Percentiles rank a stretch among this genome's conserved stretches.
These are phyloP conservation scores for Suillus plorans DNA, from an alignment of 768 basidiomycete species.

Conservation along the genomic window DNA sequence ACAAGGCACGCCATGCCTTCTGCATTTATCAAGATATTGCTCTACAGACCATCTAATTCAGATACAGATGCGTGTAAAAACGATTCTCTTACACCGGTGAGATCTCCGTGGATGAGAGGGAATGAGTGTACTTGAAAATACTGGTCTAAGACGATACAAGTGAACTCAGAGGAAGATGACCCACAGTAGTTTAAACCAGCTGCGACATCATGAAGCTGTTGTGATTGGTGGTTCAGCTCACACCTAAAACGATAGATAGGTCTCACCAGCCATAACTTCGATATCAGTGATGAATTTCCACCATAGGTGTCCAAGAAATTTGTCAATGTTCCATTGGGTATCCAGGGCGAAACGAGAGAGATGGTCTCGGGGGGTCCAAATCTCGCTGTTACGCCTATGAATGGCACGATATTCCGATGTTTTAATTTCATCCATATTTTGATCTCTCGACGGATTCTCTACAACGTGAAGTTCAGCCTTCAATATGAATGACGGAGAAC, in stretches of 20 bases:
- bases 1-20: constrained; percentile 20
- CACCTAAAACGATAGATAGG: neutral
- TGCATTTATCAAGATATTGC: constrained; percentile 18
- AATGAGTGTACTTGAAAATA: neutral
- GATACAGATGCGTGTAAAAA: neutral
- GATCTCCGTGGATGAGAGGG: constrained; percentile 32
- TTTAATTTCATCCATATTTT: constrained; percentile 28
- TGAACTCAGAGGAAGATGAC: neutral
- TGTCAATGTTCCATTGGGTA: constrained; percentile 25
- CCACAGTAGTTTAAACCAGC: constrained; percentile 4
- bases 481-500: neutral
- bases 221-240: neutral
- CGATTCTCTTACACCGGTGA: constrained; percentile 33
- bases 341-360: constrained; percentile 33
- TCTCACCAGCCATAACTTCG: constrained; percentile 17
- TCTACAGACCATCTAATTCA: constrained; percentile 8
- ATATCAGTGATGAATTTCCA: neutral
- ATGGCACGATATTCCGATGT: constrained; percentile 27
- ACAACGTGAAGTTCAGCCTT: neutral
- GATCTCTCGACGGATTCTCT: constrained; percentile 29
- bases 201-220: constrained; percentile 1
- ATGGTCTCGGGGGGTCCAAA: constrained; percentile 23
- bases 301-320: constrained; percentile 15
- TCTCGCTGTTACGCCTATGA: constrained; percentile 24
- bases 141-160: neutral